These are phyloP conservation scores for Xylaria digitata DNA, from an alignment of 2,329 filamentous ascomycete species.

Conservation along the genomic window DNA sequence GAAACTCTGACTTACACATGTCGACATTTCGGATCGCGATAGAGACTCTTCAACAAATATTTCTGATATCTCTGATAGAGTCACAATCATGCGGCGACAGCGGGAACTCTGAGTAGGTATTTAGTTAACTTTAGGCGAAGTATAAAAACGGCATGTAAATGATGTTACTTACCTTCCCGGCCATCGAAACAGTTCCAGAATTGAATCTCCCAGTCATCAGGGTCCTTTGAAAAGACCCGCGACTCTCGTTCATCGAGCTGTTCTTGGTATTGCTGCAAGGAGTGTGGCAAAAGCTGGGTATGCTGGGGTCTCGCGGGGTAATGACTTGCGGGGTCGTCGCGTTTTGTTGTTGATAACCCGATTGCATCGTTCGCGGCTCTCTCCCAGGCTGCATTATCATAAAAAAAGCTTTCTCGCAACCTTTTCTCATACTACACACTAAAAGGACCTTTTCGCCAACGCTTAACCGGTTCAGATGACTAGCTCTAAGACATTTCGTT, in stretches of 20 bases:
- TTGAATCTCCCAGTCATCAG: slow-evolving; percentile 1
- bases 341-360: too few relatives aligned
- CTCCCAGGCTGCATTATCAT: too few relatives aligned
- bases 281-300: slow-evolving; percentile 2
- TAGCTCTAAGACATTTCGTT: too few relatives aligned
- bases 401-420: too few relatives aligned
- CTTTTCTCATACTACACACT: too few relatives aligned
- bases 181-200: background rate
- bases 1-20: background rate
- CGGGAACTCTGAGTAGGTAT: background rate
- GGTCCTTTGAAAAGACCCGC: background rate
- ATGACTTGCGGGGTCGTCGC: background rate
- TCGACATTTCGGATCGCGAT: slow-evolving; percentile 1
- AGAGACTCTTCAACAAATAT: background rate
- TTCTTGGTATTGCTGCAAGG: background rate
- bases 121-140: background rate
- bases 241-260: slow-evolving; percentile 1
- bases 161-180: background rate
- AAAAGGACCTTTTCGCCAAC: too few relatives aligned
- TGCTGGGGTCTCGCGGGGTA: slow-evolving; percentile 1
- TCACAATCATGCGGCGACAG: background rate
- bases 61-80: background rate
- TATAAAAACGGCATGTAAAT: background rate
- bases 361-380: too few relatives aligned
- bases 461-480: too few relatives aligned